Evolutionary conservation across 1,284 basidiomycete genomes (phyloP).

Genomic region (Sanghuangporus sanghuang): DNA sequence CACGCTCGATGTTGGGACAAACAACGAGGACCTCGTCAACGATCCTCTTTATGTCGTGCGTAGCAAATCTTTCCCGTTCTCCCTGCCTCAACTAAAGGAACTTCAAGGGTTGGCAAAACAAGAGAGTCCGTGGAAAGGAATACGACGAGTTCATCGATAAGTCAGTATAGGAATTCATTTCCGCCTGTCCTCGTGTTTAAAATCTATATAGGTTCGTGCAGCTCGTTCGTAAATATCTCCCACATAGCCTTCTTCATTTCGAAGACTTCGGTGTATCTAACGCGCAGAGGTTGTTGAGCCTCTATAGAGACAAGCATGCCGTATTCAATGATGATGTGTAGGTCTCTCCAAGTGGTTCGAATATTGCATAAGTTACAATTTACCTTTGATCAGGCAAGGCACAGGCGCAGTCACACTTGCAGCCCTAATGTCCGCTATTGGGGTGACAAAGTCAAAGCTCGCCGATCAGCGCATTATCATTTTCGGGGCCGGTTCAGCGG

Average conservation of each 20-base stretch:
- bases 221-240: conserved; percentile 38
- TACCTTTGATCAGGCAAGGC: conserved; percentile 55
- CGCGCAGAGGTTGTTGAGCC: conserved; percentile 65
- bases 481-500: conserved; percentile 80
- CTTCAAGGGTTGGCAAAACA: conserved; percentile 57
- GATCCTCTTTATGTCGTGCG: conserved; percentile 65
- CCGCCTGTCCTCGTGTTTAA: conserved; percentile 25
- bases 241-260: conserved; percentile 60
- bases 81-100: not conserved
- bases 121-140: conserved; percentile 56
- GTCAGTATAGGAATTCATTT: conserved; percentile 29
- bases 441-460: conserved; percentile 65
- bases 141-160: conserved; percentile 69
- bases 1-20: conserved; percentile 73
- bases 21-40: conserved; percentile 59
- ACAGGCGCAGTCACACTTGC: conserved; percentile 84
- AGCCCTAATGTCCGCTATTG: conserved; percentile 69
- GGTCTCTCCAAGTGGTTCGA: conserved; percentile 21
- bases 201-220: conserved; percentile 35
- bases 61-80: conserved; percentile 11
- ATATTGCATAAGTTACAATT: not conserved
- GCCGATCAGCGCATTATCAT: conserved; percentile 74
- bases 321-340: conserved; percentile 82
- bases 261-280: conserved; percentile 78
- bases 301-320: conserved; percentile 61